Evolutionary conservation across 768 basidiomycete species (phyloP), one percentile per base, ranked within the genome.

Genomic region (Naematelia encephala): DNA sequence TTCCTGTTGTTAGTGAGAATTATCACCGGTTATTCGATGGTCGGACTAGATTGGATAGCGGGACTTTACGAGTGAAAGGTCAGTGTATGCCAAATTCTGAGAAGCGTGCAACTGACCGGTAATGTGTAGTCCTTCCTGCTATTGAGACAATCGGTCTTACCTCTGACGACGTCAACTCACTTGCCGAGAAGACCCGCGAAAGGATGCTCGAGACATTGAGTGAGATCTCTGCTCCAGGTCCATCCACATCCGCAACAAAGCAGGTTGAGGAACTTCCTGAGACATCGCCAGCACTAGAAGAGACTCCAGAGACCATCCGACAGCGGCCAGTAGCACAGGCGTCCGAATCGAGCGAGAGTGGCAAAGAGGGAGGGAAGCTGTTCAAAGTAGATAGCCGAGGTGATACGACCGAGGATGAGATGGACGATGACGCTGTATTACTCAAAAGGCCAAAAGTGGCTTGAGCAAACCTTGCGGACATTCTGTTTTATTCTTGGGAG

Each of bases 1-100:
- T 90, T 27, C 94, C 96, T 4, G 83, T 99, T 52, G 87, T 98
- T 1, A 85, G 86, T 52, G 91, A 98, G 80, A 97, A 97, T 77
- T 99, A 98, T 75, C 89, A 89, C 83, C 79, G 84, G 61, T 66
- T 94, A 47, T 98, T 96, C 70, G 82, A 85, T 62, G 87, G 87
- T 30, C 79, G 85, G 43, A 59, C 63, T 4, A 51, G 72, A 19
- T 89, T 97, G 63, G 85, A 86, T 39, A 77, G 81, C 23, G 94
- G 94, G 0, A 82, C 81, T 10, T 80, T 98, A 62, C 89, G 84
- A 72, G 82, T 98, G 64, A 85, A 84, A 82, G 90, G 96, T 91
- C 69, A 59, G 85, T 67, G 14, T 21, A 10, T 13, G 10, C 21
- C 47, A 14, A 5, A 50, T 11, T 42, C 23, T 26, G 25, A 29